These are phyloP conservation scores for Ogataea pignaliae DNA, from an alignment of 805 yeast species.

Conservation along the genomic window DNA sequence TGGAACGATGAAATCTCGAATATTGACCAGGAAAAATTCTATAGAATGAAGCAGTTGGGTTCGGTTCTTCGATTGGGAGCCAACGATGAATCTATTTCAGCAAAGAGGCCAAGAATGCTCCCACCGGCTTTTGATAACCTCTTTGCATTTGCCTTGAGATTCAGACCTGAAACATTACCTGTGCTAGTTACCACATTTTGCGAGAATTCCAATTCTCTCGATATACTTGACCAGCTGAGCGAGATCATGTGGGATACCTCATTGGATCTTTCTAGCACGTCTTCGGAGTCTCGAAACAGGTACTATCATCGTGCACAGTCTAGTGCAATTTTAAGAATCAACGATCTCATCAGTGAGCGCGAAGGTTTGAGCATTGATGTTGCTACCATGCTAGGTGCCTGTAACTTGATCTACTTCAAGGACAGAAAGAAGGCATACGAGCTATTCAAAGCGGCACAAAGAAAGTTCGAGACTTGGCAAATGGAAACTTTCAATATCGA, in stretches of 20 bases:
- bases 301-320: conserved; percentile 23
- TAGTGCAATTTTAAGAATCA: conserved; percentile 18
- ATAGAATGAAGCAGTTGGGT: conserved; percentile 15
- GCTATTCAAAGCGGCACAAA: conserved; percentile 26
- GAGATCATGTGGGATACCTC: conserved; percentile 29
- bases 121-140: conserved; percentile 28
- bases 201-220: conserved; percentile 7
- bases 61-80: no score
- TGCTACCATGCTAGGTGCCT: conserved; percentile 27
- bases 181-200: conserved; percentile 16
- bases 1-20: conserved; percentile 14
- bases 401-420: conserved; percentile 22
- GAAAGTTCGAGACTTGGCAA: conserved; percentile 30
- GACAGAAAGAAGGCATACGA: conserved; percentile 20
- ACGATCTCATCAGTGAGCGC: conserved; percentile 12
- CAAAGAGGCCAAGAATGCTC: conserved; percentile 14
- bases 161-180: conserved; percentile 18
- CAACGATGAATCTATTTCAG: neutral
- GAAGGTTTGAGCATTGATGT: conserved; percentile 18
- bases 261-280: conserved; percentile 26
- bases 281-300: conserved; percentile 17
- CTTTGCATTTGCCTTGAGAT: conserved; percentile 22
- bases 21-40: conserved; percentile 27
- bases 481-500: conserved; percentile 29
- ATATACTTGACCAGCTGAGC: conserved; percentile 19